These are phyloP conservation scores for Andrographis paniculata DNA, from an alignment of 305 asterid species.

Conservation along the genomic window DNA sequence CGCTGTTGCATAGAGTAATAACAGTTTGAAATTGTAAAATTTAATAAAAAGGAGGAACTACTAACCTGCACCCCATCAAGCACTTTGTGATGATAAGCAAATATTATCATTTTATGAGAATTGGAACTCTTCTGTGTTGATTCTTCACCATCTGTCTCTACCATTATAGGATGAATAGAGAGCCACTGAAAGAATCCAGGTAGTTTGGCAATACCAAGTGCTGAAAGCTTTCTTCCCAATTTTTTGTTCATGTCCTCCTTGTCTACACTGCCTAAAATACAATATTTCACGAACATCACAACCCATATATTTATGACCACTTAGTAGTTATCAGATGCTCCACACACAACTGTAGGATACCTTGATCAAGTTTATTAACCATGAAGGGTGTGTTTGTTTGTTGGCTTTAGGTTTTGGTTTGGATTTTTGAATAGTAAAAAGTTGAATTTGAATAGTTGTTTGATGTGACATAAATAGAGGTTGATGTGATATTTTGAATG, in stretches of 20 bases:
- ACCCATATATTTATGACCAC: background rate
- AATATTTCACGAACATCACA: slow-evolving; percentile 10
- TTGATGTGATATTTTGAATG: no score
- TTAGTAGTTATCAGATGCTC: background rate
- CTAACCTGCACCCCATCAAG: slow-evolving; percentile 89
- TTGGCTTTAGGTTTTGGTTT: no score
- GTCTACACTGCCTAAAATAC: slow-evolving; percentile 19
- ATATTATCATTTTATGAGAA: slow-evolving; percentile 91
- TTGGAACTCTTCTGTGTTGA: slow-evolving; percentile 35
- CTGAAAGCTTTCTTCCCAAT: slow-evolving; percentile 51
- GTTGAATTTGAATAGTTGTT: no score
- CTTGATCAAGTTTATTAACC: no score
- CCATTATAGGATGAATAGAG: slow-evolving; percentile 69
- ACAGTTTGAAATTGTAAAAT: no score
- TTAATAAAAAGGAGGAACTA: slow-evolving; percentile 7
- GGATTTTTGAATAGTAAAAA: no score
- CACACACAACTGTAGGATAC: no score
- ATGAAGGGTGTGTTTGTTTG: no score
- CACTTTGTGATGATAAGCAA: slow-evolving; percentile 93
- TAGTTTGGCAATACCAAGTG: slow-evolving; percentile 82
- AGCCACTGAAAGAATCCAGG: slow-evolving; percentile 96
- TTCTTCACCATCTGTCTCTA: slow-evolving; percentile 55
- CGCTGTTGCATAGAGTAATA: background rate
- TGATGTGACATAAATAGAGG: no score
- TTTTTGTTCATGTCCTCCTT: slow-evolving; percentile 42